Conservation (phyloP, 1,139 yeast genomes). For the Yamadazyma sp. region DNA sequence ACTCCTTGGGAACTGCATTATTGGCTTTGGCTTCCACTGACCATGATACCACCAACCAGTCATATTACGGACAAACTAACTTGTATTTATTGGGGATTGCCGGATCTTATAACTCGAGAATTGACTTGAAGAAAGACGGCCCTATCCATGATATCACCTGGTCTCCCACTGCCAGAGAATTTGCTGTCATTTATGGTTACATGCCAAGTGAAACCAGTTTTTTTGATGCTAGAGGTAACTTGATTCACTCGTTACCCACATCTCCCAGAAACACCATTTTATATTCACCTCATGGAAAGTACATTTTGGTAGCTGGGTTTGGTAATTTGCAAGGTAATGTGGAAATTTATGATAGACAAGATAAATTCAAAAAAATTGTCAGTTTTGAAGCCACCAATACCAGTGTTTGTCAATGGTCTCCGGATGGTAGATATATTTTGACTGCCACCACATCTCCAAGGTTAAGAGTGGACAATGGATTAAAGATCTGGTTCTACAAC, state of each 20-base stretch:
- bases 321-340: slow-evolving; percentile 97
- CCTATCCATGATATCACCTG: slow-evolving; percentile 97
- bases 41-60: slow-evolving; percentile 90
- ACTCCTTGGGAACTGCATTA: slow-evolving; percentile 88
- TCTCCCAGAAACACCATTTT: slow-evolving; percentile 87
- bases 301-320: slow-evolving; percentile 91
- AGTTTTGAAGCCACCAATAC: slow-evolving; percentile 92
- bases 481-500: slow-evolving; percentile 88
- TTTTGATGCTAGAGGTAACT: slow-evolving; percentile 91
- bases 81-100: slow-evolving; percentile 88
- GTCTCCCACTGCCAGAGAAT: slow-evolving; percentile 96
- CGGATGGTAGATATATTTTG: slow-evolving; percentile 91
- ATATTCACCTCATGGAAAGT: slow-evolving; percentile 93
- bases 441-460: slow-evolving; percentile 98
- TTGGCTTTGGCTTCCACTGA: slow-evolving; percentile 94
- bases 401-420: slow-evolving; percentile 95
- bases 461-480: slow-evolving; percentile 93
- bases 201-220: slow-evolving; percentile 98
- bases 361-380: slow-evolving; percentile 75
- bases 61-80: slow-evolving; percentile 96
- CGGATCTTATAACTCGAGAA: slow-evolving; percentile 88
- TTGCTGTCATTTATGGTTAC: slow-evolving; percentile 94
- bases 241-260: slow-evolving; percentile 78
- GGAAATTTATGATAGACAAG: slow-evolving; percentile 91
- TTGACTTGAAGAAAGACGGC: slow-evolving; percentile 85